Conservation (phyloP, 129 eudicot species). For the Smallanthus sonchifolius region DNA sequence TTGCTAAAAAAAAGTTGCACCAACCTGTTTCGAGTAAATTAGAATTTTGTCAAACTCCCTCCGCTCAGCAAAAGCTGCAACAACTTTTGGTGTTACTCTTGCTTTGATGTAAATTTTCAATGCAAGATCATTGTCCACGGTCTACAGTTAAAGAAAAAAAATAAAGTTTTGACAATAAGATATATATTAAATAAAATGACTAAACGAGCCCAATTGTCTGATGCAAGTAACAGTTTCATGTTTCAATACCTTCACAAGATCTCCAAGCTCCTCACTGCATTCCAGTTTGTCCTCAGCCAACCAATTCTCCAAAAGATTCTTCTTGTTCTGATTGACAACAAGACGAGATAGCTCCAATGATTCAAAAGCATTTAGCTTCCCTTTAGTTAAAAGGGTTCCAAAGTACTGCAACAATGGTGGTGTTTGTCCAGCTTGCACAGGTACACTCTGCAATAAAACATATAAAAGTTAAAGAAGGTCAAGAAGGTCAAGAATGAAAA, state of each 20-base stretch:
- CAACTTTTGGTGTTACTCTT: conserved; percentile 98
- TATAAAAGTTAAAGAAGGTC: neutral
- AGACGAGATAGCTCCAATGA: conserved; percentile 97
- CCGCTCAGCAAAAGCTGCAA: conserved; percentile 99
- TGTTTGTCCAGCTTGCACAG: conserved; percentile 99
- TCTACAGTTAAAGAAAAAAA: conserved; percentile 37
- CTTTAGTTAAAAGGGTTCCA: conserved; percentile 89
- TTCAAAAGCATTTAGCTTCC: conserved; percentile 93
- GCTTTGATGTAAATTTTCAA: conserved; percentile 95
- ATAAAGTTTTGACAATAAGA: neutral
- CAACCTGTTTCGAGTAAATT: conserved; percentile 96
- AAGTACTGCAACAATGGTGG: conserved; percentile 97
- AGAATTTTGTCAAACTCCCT: conserved; percentile 98
- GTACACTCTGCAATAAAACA: conserved; percentile 75
- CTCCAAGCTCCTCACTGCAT: conserved; percentile 99
- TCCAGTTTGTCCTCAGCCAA: conserved; percentile 97
- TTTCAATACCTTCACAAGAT: conserved; percentile 80
- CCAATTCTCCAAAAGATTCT: conserved; percentile 95
- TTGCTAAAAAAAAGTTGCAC: conserved; percentile 4
- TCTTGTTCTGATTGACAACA: conserved; percentile 98
- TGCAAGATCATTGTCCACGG: conserved; percentile 97
- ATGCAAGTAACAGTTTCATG: neutral
- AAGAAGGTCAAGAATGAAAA: neutral
- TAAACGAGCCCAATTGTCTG: neutral
- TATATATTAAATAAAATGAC: neutral